Conservation (phyloP, 805 yeast species). For the Kuraishia floccosa region DNA sequence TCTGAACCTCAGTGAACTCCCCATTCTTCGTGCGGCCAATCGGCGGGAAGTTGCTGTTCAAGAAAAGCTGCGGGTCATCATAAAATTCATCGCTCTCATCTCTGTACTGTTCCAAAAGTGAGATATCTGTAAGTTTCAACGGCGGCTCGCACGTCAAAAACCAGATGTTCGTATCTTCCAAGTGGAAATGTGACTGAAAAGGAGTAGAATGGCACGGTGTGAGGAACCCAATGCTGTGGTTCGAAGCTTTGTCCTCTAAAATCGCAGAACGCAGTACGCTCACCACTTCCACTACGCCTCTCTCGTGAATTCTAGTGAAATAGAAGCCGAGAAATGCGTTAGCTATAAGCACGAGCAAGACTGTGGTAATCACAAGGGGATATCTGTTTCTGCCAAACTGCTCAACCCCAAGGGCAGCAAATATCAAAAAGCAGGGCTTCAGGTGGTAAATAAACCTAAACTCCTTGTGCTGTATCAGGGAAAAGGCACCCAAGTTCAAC, state of each 20-base stretch:
- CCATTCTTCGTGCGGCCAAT: slow-evolving; percentile 3
- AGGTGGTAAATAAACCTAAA: slow-evolving; percentile 82
- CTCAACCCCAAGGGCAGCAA: slow-evolving; percentile 30
- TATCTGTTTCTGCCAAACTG: slow-evolving; percentile 5
- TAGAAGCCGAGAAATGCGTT: slow-evolving; percentile 9
- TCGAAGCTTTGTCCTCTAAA: slow-evolving; percentile 3
- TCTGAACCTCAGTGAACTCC: neutral
- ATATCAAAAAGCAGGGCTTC: slow-evolving; percentile 57
- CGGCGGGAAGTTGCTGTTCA: slow-evolving; percentile 41
- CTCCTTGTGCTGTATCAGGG: slow-evolving; percentile 75
- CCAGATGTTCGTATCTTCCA: slow-evolving; percentile 44
- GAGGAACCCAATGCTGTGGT: slow-evolving; percentile 68
- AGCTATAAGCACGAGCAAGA: slow-evolving; percentile 7
- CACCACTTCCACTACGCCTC: slow-evolving; percentile 72
- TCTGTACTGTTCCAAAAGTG: slow-evolving; percentile 35
- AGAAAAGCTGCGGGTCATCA: slow-evolving; percentile 46
- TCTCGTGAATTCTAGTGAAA: slow-evolving; percentile 66
- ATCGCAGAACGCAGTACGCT: slow-evolving; percentile 29
- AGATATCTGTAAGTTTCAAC: slow-evolving; percentile 21
- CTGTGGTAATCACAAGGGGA: slow-evolving; percentile 2
- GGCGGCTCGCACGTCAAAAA: slow-evolving; percentile 93
- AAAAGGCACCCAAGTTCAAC: slow-evolving; percentile 42
- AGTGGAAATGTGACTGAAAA: slow-evolving; percentile 76
- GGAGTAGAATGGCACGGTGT: slow-evolving; percentile 99
- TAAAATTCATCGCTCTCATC: slow-evolving; percentile 88